Conservation (phyloP, 179 eudicot species). For the Corrigiola litoralis region DNA sequence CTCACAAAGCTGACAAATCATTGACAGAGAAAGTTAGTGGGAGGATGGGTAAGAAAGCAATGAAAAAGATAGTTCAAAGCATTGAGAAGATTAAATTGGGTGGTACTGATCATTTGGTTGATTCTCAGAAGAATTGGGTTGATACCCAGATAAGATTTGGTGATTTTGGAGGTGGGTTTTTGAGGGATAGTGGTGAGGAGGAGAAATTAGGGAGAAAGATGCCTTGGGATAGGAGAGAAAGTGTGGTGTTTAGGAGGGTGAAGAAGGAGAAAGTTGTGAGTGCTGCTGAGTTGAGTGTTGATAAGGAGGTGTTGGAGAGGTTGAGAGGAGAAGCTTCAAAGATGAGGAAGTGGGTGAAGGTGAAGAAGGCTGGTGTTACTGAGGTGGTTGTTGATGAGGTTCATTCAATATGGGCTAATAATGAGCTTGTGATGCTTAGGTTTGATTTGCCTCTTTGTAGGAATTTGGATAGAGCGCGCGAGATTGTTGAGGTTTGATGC, state of each 20-base stretch:
- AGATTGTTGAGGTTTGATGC: constrained; percentile 75
- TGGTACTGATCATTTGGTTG: constrained; percentile 15
- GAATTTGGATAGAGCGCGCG: constrained; percentile 88
- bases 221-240: constrained; percentile 78
- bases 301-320: constrained; percentile 55
- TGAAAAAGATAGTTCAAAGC: constrained; percentile 48
- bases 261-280: constrained; percentile 59
- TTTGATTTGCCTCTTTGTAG: constrained; percentile 78
- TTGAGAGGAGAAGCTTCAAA: constrained; percentile 60
- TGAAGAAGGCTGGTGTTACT: constrained; percentile 80
- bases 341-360: constrained; percentile 86
- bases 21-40: constrained; percentile 72
- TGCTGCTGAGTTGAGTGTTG: constrained; percentile 65
- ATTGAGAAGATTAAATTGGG: constrained; percentile 40
- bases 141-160: constrained; percentile 26
- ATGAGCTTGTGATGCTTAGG: constrained; percentile 81
- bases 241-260: constrained; percentile 46
- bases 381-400: constrained; percentile 67
- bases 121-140: constrained; percentile 32
- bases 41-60: constrained; percentile 62
- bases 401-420: constrained; percentile 55
- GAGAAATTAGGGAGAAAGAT: constrained; percentile 27
- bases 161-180: constrained; percentile 41
- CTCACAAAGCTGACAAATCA: constrained; percentile 31
- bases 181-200: constrained; percentile 18